Evolutionary conservation across 306 rosid species (phyloP), one percentile per base, ranked within the genome.

Genomic region (Citrullus amarus): DNA sequence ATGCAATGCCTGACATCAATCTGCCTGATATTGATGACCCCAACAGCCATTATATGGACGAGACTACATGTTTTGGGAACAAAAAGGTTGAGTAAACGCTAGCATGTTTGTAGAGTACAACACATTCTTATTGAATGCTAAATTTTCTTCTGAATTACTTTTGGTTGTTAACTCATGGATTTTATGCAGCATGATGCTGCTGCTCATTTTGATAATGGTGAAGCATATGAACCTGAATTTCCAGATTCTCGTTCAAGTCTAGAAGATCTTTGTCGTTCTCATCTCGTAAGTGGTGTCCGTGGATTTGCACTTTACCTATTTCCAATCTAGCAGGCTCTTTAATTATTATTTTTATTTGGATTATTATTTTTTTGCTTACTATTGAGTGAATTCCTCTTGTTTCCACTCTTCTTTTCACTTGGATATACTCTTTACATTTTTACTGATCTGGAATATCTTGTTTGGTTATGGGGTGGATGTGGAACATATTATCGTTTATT

Each of bases 181-280:
- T 77, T 25, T 46, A 20, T 74, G 56, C 91, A 95, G 99, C 83
- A 80, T n/a, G 96, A 76, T 72, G 76, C 58, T 46, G 87, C 75
- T 46, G 78, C 86, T 76, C 84, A 84, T 68, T 85, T 79, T 55
- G 85, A 88, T 54, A 56, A 54, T 10, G 84, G 82, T 86, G 92
- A 88, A 83, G 82, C 83, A 53, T 75, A 81, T 41, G 88, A 82
- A 80, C 72, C 79, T 67, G 88, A 86, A 46, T 81, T 71, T 89
- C 85, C 89, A 55, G 81, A 86, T 81, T 84, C 92, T 81, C 92
- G 86, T 73, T 77, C 83, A 84, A 91, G 86, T 82, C 79, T 91
- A 78, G 98, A 92, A 91, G 98, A 92, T 79, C 92, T 95, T 14
- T 95, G 99, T 80, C 97, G 96, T 80, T 92, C 96, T 90, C 99